Base-by-base conservation (phyloP, 1,284 basidiomycete genomes). In the Volvariella surrecta region DNA sequence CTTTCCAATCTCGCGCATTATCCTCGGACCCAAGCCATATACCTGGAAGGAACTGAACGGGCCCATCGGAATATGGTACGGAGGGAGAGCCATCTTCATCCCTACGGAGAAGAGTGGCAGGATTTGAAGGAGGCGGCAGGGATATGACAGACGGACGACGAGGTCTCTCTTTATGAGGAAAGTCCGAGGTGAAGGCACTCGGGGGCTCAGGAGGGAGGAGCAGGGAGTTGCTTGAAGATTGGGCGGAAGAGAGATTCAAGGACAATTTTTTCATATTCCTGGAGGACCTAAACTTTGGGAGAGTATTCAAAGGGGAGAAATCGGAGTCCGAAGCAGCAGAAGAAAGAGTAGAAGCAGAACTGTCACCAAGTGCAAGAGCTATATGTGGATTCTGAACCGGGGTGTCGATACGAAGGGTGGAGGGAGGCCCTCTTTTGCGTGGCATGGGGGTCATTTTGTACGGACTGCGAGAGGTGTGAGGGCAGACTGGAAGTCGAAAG, bases 21-120 rank as follows among this genome's bases (percentile, higher is more conserved):
- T 95, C 90, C 61, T 97, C 93, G 39, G 90, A 90, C 45, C 94
- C 95, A 6, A 98, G 75, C 79, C 84, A 98, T 43, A 98, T 73
- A 35, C 86, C 83, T 1, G 93, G 93, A 22, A 97, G 70, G 51
- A 98, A 74, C 62, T 97, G 85, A 32, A 89, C 69, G 17, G 94
- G 95, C 1, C 95, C 94, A 54, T 88, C 73, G 4, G 73, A 64
- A 59, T 98, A 98, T 2, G 92, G 87, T 3, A 73, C 64, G 15
- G 76, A 64, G 8, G 76, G 71, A 1, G 62, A 59, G 31, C 55
- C 60, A 44, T 81, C 82, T 56, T 89, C 84, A 54, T 71, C 80
- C 51, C 82, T 74, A 52, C 76, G 73, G 31, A 74, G 57, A 39
- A 79, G 62, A 18, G 76, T 61, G 31, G 70, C 61, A 10, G 73